These are phyloP conservation scores for Leccinum fuscescens DNA, from an alignment of 1,284 basidiomycete species.

Conservation along the genomic window DNA sequence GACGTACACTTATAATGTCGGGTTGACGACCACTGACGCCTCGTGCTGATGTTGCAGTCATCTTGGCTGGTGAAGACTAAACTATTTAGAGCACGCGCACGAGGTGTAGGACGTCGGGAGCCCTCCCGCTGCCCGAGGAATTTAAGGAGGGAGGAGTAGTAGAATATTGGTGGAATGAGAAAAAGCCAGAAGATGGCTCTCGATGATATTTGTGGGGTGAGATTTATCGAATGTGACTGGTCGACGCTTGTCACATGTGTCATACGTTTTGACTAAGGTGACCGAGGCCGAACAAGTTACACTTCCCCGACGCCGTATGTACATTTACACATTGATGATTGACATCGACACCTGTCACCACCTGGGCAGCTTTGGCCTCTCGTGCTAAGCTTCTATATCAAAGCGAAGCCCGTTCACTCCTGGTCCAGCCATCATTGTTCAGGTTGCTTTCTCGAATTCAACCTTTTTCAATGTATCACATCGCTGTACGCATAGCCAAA, in stretches of 20 bases:
- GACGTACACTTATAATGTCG: conserved; percentile 18
- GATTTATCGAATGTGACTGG: not conserved
- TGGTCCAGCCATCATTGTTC: conserved; percentile 1
- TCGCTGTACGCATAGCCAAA: not conserved
- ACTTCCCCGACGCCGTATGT: not conserved
- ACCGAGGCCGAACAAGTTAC: not conserved
- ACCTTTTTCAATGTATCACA: conserved; percentile 6
- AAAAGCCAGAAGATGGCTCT: not conserved
- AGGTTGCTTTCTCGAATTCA: conserved; percentile 7
- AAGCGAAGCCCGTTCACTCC: conserved; percentile 3
- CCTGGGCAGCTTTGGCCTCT: conserved; percentile 1
- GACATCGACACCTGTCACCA: not conserved
- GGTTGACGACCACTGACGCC: conserved; percentile 13
- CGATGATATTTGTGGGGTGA: conserved; percentile 14
- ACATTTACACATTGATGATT: not conserved
- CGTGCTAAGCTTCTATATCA: not conserved
- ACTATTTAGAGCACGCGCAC: not conserved
- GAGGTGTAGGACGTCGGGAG: conserved; percentile 3
- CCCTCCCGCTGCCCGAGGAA: conserved; percentile 3
- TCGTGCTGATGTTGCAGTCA: conserved; percentile 17
- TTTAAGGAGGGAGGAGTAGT: not conserved
- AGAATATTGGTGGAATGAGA: not conserved
- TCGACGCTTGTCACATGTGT: not conserved
- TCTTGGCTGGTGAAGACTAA: conserved; percentile 6
- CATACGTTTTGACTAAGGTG: not conserved